A percentile compares a stretch with the other conserved stretches of the same genome.
Conservation (phyloP, 2,329 filamentous ascomycete genomes). For the Alternaria ethzedia region DNA sequence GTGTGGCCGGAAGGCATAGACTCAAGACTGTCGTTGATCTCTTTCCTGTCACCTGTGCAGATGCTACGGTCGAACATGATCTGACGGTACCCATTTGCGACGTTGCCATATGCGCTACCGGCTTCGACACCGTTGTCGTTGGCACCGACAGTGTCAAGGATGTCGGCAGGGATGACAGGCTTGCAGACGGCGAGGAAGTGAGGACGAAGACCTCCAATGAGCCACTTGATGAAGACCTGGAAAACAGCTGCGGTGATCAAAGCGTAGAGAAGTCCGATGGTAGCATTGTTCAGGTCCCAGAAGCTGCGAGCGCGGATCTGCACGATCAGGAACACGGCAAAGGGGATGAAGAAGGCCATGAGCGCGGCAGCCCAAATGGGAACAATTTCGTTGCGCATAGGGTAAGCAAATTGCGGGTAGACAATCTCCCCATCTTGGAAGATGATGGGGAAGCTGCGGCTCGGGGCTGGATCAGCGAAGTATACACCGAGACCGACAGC, state of each 20-base stretch:
- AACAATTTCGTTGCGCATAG: constrained; percentile 63
- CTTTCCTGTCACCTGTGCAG: constrained; percentile 68
- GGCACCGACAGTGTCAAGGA: constrained; percentile 21
- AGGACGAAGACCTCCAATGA: constrained; percentile 69
- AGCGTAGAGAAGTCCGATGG: constrained; percentile 72
- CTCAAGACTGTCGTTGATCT: constrained; percentile 73
- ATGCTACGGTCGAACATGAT: constrained; percentile 74
- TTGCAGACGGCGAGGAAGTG: constrained; percentile 75
- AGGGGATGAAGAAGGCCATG: constrained; percentile 69
- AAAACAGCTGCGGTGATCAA: constrained; percentile 76
- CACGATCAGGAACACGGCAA: constrained; percentile 67
- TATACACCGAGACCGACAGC: constrained; percentile 72
- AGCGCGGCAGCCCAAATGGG: constrained; percentile 75
- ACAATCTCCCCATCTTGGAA: constrained; percentile 72
- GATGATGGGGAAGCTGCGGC: constrained; percentile 71
- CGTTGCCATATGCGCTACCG: constrained; percentile 56
- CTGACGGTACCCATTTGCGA: constrained; percentile 60
- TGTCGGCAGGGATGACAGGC: constrained; percentile 59
- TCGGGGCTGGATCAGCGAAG: constrained; percentile 68
- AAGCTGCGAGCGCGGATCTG: constrained; percentile 67
- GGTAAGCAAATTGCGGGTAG: constrained; percentile 73
- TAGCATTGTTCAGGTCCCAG: constrained; percentile 69
- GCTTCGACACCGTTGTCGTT: constrained; percentile 41
- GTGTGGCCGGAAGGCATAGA: constrained; percentile 77
- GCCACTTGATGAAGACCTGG: constrained; percentile 77